Conservation (phyloP, 345 rosid species). For the Citrus cavaleriei region DNA sequence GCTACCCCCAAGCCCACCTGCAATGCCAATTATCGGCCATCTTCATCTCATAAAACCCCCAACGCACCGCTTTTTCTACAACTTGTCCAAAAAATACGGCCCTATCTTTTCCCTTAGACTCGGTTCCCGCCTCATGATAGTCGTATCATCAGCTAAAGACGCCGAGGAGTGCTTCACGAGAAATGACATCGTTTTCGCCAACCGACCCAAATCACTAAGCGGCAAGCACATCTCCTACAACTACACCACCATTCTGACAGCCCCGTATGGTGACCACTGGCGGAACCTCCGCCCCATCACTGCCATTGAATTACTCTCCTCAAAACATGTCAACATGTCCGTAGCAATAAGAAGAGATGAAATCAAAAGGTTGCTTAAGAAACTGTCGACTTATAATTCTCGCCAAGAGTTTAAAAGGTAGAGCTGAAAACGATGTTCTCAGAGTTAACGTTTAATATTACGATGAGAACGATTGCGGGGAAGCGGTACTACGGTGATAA, state of each 20-base stretch:
- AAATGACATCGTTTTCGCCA: constrained; percentile 44
- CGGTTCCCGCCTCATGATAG: constrained; percentile 27
- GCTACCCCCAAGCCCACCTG: constrained; percentile 22
- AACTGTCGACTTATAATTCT: constrained; percentile 21
- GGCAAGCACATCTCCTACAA: constrained; percentile 43
- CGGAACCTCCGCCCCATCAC: constrained; percentile 54
- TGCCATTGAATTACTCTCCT: constrained; percentile 46
- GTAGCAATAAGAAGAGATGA: constrained; percentile 39
- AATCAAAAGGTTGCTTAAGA: constrained; percentile 31
- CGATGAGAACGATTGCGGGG: constrained; percentile 36
- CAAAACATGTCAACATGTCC: constrained; percentile 37
- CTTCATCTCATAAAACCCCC: constrained; percentile 32
- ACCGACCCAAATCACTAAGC: constrained; percentile 28
- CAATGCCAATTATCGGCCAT: constrained; percentile 39
- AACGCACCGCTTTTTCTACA: constrained; percentile 6
- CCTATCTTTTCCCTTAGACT: constrained; percentile 39
- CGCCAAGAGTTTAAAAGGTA: constrained; percentile 25
- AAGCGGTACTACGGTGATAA: constrained; percentile 54
- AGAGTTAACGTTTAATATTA: constrained; percentile 30
- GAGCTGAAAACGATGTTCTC: constrained; percentile 41
- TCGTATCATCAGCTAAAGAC: constrained; percentile 29
- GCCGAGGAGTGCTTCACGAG: constrained; percentile 54
- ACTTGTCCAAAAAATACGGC: constrained; percentile 8
- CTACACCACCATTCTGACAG: constrained; percentile 21
- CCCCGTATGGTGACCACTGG: constrained; percentile 65